Evolutionary conservation across 805 yeast genomes (phyloP), one percentile per base, ranked within the genome.

Genomic region (Yamadazyma philogaea): DNA sequence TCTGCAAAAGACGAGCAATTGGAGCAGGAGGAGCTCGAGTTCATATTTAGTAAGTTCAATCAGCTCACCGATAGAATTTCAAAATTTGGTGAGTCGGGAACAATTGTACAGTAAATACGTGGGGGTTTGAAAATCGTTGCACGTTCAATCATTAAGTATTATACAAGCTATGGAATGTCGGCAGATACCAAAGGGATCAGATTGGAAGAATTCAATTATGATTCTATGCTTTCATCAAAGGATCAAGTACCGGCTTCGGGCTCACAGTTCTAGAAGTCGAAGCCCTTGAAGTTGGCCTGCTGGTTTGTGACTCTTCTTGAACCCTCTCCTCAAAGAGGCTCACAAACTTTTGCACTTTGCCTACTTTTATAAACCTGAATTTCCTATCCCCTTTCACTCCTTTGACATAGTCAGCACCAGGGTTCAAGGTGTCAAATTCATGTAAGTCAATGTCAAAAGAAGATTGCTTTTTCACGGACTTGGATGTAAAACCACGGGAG

Each of bases 341-440:
- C 10, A 70, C 75, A 49, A 67, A 69, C 50, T 68, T 68, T 47
- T 70, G 75, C 22, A 70, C 75, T 47, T 70, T 70, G 1, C 75
- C 75, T 18, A 70, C 69, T 50, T 68, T 69, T 45, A 70, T 70
- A 48, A 63, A 70, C 48, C 64, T 67, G 54, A 67, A 70, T 51
- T 69, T 70, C 44, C 64, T 66, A 52, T 68, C 66, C 39, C 66
- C 59, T 47, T 67, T 67, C 39, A 70, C 68, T 39, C 66, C 59
- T 47, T 67, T 67, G 39, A 70, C 68, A 48, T 58, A 68, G 8
- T 60, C 50, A 10, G 61, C 70, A 34, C 43, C 41, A 18, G 39
- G 48, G 37, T 43, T 40, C 12, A 44, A 37, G 22, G 39, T 43
- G 7, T 44, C 48, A 19, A 44, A 33, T 36, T 49, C 50, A 19